Percentiles rank a stretch among this genome's conserved stretches.
phyloP scores from a whole-genome alignment of 306 rosid species.

The Biancaea sappan region DNA sequence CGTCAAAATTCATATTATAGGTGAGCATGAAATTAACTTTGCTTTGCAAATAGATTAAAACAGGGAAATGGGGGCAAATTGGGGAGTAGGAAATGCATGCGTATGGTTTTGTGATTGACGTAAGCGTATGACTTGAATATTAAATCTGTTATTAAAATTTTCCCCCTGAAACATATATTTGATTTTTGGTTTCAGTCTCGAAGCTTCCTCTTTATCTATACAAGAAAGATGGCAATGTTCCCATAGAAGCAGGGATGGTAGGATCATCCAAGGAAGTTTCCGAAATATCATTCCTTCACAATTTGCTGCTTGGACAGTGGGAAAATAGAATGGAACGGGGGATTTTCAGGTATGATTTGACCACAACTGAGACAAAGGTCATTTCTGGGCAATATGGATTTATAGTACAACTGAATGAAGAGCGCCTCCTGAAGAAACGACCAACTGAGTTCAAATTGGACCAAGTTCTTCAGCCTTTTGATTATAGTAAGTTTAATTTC shows the following conservation, averaged over 20 bases:
- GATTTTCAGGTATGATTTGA: conserved; percentile 39
- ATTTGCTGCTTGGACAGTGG: conserved; percentile 39
- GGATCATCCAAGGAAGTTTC: conserved; percentile 22
- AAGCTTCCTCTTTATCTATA: conserved; percentile 35
- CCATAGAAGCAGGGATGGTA: not conserved
- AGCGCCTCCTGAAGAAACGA: conserved; percentile 40
- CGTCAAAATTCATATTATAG: not conserved
- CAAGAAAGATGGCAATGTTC: conserved; percentile 20
- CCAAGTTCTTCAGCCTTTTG: conserved; percentile 42
- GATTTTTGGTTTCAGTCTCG: conserved; percentile 29
- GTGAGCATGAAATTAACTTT: not conserved
- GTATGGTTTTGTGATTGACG: not conserved
- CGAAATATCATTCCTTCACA: conserved; percentile 40
- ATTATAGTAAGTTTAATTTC: conserved; percentile 43
- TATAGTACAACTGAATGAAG: conserved; percentile 42
- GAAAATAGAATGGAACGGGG: conserved; percentile 36
- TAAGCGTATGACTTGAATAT: not conserved
- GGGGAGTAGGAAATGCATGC: not conserved
- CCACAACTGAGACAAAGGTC: conserved; percentile 31
- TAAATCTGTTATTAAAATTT: too few species aligned
- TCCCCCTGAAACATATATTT: not conserved
- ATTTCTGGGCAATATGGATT: conserved; percentile 40
- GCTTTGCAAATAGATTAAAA: not conserved
- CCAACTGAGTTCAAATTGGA: conserved; percentile 37
- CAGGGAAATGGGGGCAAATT: not conserved